These are phyloP conservation scores for Boletus barrowsii DNA, from an alignment of 768 basidiomycete species.

Conservation along the genomic window DNA sequence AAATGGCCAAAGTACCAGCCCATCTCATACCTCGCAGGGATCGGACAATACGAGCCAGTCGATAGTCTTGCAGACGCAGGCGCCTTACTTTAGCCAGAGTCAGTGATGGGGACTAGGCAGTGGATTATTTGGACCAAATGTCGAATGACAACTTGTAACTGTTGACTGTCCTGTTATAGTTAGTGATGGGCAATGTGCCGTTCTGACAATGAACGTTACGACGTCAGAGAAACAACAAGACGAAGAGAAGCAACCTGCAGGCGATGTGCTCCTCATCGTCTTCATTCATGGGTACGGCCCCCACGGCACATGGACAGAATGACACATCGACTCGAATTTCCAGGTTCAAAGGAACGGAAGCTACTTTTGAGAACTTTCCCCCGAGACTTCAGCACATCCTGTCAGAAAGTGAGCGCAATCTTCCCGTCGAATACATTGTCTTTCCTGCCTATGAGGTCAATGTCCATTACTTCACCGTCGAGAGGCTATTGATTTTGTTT, in stretches of 20 bases:
- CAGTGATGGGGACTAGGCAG: constrained; percentile 14
- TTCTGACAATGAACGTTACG: constrained; percentile 10
- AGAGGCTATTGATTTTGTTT: constrained; percentile 10
- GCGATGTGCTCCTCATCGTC: constrained; percentile 59
- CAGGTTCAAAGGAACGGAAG: constrained; percentile 60
- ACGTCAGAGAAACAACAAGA: constrained; percentile 7
- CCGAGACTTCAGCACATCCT: constrained; percentile 75
- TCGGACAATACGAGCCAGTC: constrained; percentile 32
- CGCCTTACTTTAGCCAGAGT: constrained; percentile 49
- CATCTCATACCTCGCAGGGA: constrained; percentile 8
- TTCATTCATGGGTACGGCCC: constrained; percentile 74
- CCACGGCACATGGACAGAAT: background rate
- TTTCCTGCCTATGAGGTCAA: constrained; percentile 88
- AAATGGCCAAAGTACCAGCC: background rate
- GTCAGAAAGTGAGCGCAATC: constrained; percentile 54
- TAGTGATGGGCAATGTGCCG: background rate
- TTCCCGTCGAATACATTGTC: constrained; percentile 66
- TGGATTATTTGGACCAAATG: background rate
- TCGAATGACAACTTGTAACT: background rate
- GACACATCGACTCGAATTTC: background rate
- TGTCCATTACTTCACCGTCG: constrained; percentile 5
- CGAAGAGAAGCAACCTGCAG: constrained; percentile 1
- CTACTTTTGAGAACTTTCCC: constrained; percentile 78
- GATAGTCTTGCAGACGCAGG: constrained; percentile 46
- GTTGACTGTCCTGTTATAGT: constrained; percentile 12